phyloP scores from a whole-genome alignment of 2,329 filamentous ascomycete species.

The Emergomyces africanus region DNA sequence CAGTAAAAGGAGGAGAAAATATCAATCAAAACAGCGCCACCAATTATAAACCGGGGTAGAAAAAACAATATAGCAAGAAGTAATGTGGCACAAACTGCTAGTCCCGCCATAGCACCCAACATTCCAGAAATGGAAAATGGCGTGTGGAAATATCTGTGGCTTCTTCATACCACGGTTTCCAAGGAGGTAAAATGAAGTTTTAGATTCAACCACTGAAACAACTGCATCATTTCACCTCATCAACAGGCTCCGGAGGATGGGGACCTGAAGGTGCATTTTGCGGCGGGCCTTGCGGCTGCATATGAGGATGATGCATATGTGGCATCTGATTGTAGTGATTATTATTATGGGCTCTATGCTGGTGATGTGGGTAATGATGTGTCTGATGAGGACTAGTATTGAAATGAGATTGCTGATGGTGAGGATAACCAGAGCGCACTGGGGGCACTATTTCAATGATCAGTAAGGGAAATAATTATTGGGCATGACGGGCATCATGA shows the following conservation, averaged over 20 bases:
- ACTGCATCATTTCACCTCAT: constrained; percentile 39
- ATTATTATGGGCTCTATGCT: constrained; percentile 44
- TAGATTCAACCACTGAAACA: background rate
- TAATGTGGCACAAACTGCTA: constrained; percentile 1
- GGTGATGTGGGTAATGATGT: constrained; percentile 49
- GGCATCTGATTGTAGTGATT: constrained; percentile 43
- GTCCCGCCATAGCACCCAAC: constrained; percentile 1
- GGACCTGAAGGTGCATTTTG: constrained; percentile 22
- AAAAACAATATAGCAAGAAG: constrained; percentile 1
- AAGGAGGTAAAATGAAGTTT: background rate
- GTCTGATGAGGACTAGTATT: constrained; percentile 52
- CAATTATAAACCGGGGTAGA: background rate
- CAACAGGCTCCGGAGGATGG: constrained; percentile 30
- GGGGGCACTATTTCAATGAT: constrained; percentile 40
- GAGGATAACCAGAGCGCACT: constrained; percentile 46
- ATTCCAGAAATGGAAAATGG: constrained; percentile 1
- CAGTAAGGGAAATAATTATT: background rate
- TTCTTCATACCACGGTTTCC: background rate
- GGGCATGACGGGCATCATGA: constrained; percentile 26
- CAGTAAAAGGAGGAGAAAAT: constrained; percentile 1
- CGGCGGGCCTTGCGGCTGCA: constrained; percentile 17
- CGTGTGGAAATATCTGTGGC: background rate
- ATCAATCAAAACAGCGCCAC: constrained; percentile 2
- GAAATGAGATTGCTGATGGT: constrained; percentile 48
- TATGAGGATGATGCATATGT: constrained; percentile 31